A percentile compares a stretch with the other conserved stretches of the same genome.
Evolutionary conservation across 768 basidiomycete genomes (phyloP).

Genomic region (Saitozyma sp.): DNA sequence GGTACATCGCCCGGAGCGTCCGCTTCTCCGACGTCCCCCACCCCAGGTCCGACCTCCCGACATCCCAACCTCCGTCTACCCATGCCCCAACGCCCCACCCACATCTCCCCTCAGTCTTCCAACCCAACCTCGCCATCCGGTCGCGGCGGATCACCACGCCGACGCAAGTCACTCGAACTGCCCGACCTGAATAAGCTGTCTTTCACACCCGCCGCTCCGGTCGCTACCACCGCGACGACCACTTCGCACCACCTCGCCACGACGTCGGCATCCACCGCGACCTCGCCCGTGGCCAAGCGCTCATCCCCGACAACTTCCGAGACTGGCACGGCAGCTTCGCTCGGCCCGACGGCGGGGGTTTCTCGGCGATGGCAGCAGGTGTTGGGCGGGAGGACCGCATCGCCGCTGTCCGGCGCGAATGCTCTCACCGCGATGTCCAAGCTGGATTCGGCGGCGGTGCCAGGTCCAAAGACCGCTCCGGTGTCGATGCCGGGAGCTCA

Average conservation of each 20-base stretch:
- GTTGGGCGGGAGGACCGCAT: constrained; percentile 27
- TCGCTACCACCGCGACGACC: constrained; percentile 32
- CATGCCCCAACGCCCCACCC: constrained; percentile 37
- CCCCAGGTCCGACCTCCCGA: constrained; percentile 1
- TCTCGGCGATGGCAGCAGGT: constrained; percentile 32
- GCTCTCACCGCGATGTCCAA: constrained; percentile 32
- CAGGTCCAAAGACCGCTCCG: constrained; percentile 13
- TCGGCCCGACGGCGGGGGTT: neutral
- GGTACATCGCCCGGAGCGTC: constrained; percentile 10
- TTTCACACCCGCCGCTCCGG: constrained; percentile 45
- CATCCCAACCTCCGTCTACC: constrained; percentile 40
- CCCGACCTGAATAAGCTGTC: constrained; percentile 51
- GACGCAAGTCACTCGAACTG: constrained; percentile 51
- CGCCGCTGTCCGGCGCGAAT: constrained; percentile 29
- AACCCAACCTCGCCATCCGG: constrained; percentile 42
- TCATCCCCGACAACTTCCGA: no score
- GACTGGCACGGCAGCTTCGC: neutral
- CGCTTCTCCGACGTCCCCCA: constrained; percentile 4
- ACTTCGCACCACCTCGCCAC: constrained; percentile 27
- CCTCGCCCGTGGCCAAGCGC: neutral
- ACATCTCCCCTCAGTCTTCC: constrained; percentile 41
- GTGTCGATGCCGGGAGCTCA: constrained; percentile 5
- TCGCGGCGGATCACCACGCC: constrained; percentile 37
- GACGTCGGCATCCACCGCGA: constrained; percentile 9
- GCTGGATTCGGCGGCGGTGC: constrained; percentile 13